Evolutionary conservation across 805 yeast genomes (phyloP).

Genomic region (Sugiyamaella marilandica): DNA sequence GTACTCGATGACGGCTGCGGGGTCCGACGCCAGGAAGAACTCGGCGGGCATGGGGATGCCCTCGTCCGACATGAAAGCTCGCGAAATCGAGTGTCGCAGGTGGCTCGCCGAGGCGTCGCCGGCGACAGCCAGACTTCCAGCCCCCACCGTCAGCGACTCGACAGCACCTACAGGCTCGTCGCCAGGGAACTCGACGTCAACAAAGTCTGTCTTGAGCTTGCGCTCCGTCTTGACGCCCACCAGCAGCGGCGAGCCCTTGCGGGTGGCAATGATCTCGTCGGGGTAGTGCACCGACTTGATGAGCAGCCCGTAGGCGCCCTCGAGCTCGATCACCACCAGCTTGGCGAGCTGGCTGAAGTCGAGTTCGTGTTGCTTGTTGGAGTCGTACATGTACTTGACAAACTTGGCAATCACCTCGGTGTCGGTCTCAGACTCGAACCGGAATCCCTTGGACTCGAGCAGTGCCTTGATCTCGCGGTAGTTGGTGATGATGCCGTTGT

Average conservation of each 20-base stretch:
- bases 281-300: constrained; percentile 92
- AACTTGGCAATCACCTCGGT: constrained; percentile 97
- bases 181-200: constrained; percentile 89
- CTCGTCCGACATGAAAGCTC: constrained; percentile 94
- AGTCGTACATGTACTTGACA: constrained; percentile 84
- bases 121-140: constrained; percentile 11
- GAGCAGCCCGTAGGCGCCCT: constrained; percentile 95
- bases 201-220: constrained; percentile 94
- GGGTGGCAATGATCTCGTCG: constrained; percentile 91
- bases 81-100: constrained; percentile 84
- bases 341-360: constrained; percentile 92
- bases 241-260: constrained; percentile 96
- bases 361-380: constrained; percentile 64
- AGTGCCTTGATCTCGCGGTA: constrained; percentile 86
- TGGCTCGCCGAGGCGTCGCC: constrained; percentile 28
- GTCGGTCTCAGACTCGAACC: constrained; percentile 90
- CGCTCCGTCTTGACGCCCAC: constrained; percentile 96
- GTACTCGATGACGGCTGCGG: constrained; percentile 93
- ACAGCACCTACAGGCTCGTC: constrained; percentile 15
- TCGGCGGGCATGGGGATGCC: constrained; percentile 91
- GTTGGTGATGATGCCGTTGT: constrained; percentile 97
- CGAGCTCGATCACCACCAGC: constrained; percentile 85
- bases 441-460: constrained; percentile 70
- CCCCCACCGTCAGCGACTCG: constrained; percentile 1
- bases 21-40: constrained; percentile 93